Evolutionary conservation across 805 yeast species (phyloP).

Genomic region (Lipomyces lipofer): DNA sequence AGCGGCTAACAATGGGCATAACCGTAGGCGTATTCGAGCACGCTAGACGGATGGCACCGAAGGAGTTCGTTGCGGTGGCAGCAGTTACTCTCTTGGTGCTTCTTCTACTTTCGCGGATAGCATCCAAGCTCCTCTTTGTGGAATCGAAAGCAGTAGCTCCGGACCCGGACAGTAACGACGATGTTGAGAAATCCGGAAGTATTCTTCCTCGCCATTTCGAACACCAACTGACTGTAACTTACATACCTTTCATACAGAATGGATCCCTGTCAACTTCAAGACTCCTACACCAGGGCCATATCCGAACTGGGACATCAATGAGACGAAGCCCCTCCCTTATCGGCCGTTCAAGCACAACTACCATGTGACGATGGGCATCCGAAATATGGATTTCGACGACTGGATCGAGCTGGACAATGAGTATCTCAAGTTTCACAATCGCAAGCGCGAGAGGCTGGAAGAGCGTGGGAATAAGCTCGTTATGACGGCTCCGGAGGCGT

Average conservation of each 20-base stretch:
- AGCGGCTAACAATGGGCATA: too few relatives aligned
- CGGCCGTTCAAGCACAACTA: conserved; percentile 68
- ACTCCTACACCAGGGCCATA: conserved; percentile 54
- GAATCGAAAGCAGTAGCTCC: neutral
- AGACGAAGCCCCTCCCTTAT: conserved; percentile 60
- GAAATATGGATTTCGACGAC: conserved; percentile 58
- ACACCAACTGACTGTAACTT: neutral
- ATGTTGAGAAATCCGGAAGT: neutral
- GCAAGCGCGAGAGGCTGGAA: conserved; percentile 52
- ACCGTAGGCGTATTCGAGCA: too few relatives aligned
- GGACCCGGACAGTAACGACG: neutral
- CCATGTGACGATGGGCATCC: conserved; percentile 67
- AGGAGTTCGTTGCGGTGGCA: neutral
- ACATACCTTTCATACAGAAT: conserved; percentile 36
- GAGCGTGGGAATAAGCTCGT: conserved; percentile 51
- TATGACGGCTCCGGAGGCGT: conserved; percentile 30
- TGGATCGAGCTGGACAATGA: conserved; percentile 73
- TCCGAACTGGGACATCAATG: conserved; percentile 50
- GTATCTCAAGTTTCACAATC: conserved; percentile 57
- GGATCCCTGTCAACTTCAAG: conserved; percentile 55
- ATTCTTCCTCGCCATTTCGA: too few relatives aligned
- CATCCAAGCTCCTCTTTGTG: neutral
- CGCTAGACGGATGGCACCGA: too few relatives aligned
- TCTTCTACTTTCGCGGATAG: neutral
- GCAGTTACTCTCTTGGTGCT: neutral